Evolutionary conservation across 129 eudicot species (phyloP), one percentile per base, ranked within the genome.

Genomic region (Escallonia herrerae): DNA sequence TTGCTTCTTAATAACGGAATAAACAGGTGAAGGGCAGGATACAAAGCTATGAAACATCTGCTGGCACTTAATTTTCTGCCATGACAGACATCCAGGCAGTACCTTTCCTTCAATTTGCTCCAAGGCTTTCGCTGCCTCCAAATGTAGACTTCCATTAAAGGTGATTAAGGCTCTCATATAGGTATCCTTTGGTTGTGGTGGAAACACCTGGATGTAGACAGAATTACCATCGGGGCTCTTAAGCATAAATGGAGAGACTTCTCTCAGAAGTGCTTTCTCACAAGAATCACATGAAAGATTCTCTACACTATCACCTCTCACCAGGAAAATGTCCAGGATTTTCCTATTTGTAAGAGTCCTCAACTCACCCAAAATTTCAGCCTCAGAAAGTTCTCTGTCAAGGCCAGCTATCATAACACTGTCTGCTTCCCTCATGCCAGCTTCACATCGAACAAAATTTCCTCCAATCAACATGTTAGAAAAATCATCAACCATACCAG

Each of bases 91-190:
- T 56, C 95, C 93, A 43, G 84, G 76, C 70, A 94, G 72, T 5
- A 77, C 80, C 71, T 75, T 89, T 70, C 99, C 97, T 62, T 83
- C 84, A 53, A 94, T 84, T 50, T 86, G 85, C 77, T 89, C 95
- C 83, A 94, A 65, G 43, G 96, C 99, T 80, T 66, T 83, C 5
- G 99, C 99, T 2, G 96, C 99, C 79, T 94, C 99, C 87, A 89
- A 73, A 89, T 89, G 95, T 51, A 94, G 78, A 72, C 83, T 85
- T 60, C 99, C 99, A 74, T 94, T 95, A 49, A 91, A 94, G 38
- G 77, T 80, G 44, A 94, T 86, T 39, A 65, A 33, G 1, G 99
- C 99, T 74, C 66, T 84, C 83, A 84, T 76, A 65, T 56, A 73
- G 11, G 7, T 15, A 76, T 83, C 90, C 44, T n/a, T 58, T 2